Evolutionary conservation across 2,329 filamentous ascomycete genomes (phyloP), one percentile per base, ranked within the genome.

Genomic region (Madurella fahalii): DNA sequence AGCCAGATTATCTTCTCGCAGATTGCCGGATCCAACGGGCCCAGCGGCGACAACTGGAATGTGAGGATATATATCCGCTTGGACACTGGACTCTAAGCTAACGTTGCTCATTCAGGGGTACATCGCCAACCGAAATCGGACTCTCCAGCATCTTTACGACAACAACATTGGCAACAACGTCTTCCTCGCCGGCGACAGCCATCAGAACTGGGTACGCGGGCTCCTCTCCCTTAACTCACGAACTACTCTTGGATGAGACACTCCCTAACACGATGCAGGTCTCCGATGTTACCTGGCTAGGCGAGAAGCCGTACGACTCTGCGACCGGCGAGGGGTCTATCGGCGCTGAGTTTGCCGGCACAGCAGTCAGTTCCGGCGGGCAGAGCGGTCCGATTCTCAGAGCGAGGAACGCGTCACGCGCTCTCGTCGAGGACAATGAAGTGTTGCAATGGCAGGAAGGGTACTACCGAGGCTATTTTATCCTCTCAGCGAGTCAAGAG

Each of bases 391-490:
- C 78, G 1, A 80, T 77, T 37, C 79, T 82, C 0, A 75, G 73
- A 13, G 84, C 84, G 11, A 76, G 80, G 46, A 83, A 82, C 65
- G 81, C 69, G 53, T 74, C 75, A 2, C 61, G 73, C 61, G 66
- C 64, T 56, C 70, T 78, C 20, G 72, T 75, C 57, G 65, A 66
- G 44, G 69, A 74, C 17, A 90, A 88, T 67, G 69, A 73, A 0
- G 83, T 86, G 66, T 72, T 90, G 41, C 83, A 87, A 63, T 90
- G 86, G 86, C 81, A 85, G 60, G 86, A 90, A 54, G 69, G 84
- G 5, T 89, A 87, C 67, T 90, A 89, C 68, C 77, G 86, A 15
- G 87, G 87, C 0, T 90, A 90, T 71, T 89, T 83, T 61, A 78
- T 86, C 63, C 71, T 90, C 34, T 76, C 79, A 47, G 72, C 87